phyloP scores from a whole-genome alignment of 495 filamentous ascomycete species.

The Neurospora discreta region DNA sequence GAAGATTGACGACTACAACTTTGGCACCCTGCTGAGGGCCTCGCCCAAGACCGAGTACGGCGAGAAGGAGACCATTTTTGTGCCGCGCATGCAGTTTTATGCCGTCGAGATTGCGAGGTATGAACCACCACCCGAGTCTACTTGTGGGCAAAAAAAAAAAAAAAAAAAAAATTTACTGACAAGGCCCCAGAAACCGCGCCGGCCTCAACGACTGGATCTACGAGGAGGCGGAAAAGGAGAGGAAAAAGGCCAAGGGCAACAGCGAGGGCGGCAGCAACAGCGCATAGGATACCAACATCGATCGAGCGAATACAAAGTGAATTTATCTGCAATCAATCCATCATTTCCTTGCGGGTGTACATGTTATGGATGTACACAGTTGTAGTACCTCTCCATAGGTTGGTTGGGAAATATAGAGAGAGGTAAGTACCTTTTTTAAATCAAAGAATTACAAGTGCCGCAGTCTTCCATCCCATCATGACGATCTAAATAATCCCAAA shows the following conservation, averaged over 20 bases:
- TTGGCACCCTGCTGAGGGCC: constrained; percentile 79
- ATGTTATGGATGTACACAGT: no score
- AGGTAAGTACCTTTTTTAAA: no score
- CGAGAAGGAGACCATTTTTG: constrained; percentile 85
- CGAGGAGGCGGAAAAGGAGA: constrained; percentile 48
- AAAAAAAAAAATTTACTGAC: no score
- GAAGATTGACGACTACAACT: constrained; percentile 91
- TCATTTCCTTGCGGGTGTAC: not conserved
- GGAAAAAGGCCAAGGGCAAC: constrained; percentile 4
- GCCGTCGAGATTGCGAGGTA: constrained; percentile 88
- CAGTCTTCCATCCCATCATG: not conserved
- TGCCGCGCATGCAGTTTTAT: constrained; percentile 95
- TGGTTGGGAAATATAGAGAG: no score
- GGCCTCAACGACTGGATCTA: constrained; percentile 96
- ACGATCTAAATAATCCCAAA: not conserved
- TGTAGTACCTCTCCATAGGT: no score
- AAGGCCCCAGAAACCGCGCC: constrained; percentile 61
- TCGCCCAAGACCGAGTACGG: constrained; percentile 76
- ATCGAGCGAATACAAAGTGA: not conserved
- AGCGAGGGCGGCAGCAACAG: not conserved
- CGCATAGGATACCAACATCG: constrained; percentile 1
- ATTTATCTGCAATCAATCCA: not conserved
- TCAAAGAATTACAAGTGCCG: not conserved
- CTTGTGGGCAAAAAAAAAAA: no score
- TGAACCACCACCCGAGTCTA: no score